phyloP scores from a whole-genome alignment of 202 grass and related monocot species.

The Panicum hallii region DNA sequence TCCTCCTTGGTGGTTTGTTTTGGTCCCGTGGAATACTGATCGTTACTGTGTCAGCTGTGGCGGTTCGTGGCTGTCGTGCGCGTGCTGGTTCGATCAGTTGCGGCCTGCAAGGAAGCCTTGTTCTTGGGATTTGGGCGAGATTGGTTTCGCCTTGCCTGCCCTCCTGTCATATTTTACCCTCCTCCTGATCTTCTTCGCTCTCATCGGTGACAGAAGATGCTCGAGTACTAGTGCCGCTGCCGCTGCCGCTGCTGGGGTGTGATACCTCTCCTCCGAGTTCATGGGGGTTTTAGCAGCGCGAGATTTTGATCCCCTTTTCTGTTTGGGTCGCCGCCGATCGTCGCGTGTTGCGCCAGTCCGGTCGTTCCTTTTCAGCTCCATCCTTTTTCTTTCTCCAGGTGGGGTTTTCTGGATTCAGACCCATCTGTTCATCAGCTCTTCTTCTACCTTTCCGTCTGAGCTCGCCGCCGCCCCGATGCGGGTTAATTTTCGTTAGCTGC shows the following conservation, averaged over 20 bases:
- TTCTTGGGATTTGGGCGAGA: slow-evolving; percentile 22
- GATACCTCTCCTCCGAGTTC: neutral
- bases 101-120: neutral
- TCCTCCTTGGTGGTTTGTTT: neutral
- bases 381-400: slow-evolving; percentile 4
- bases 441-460: neutral
- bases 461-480: neutral
- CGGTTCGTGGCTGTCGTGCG: neutral
- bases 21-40: neutral
- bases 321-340: neutral
- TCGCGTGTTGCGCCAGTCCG: neutral
- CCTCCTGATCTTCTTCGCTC: too few species aligned
- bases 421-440: neutral
- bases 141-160: neutral
- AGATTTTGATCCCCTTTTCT: slow-evolving; percentile 4
- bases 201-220: neutral
- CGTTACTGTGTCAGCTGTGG: neutral
- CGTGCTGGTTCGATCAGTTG: neutral
- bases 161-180: neutral
- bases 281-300: neutral
- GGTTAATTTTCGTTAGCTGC: neutral
- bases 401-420: neutral
- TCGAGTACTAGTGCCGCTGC: neutral
- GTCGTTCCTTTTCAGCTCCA: slow-evolving; percentile 15
- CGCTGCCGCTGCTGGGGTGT: neutral